Base-by-base conservation (phyloP, 441 rosid species). In the Omphalea diandra region DNA sequence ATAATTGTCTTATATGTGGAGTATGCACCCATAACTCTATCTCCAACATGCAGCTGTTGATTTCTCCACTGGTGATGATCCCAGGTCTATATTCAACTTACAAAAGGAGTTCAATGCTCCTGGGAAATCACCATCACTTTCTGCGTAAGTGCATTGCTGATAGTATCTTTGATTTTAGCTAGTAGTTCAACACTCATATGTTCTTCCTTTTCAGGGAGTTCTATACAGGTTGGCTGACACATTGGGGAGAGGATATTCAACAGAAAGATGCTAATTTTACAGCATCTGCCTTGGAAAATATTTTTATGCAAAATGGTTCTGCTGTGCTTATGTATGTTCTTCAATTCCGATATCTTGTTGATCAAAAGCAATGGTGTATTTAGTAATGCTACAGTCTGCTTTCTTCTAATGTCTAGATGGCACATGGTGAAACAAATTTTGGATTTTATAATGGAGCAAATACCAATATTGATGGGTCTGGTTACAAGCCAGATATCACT, bases 211-310 rank as follows among this genome's bases (percentile, higher is more conserved):
- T 67, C 82, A 94, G 97, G 73, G 99, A 94, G 83, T 94, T 94
- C 67, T 94, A 94, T 66, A 91, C 99, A 27, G 99, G 99, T 49
- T 94, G 99, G 99, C 90, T 94, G 75, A 94, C 97, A 32, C 99
- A 94, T 50, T 94, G 99, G 99, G 90, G 97, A 33, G 96, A 94
- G 86, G 87, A 85, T 76, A 74, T 80, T 75, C 90, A 91, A 54
- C 79, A 70, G 52, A 92, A 96, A 10, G 85, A 67, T 78, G 94
- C 94, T 43, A 80, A 85, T 31, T 77, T 69, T 74, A 89, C 98
- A 0, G 97, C 99, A 11, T 68, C 87, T 73, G 81, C 84, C 44
- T 86, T 94, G 79, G 86, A 83, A 76, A 90, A 92, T 75, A 89
- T 92, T 55, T 76, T 94, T 69, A 85, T 90, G 62, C 84, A 58